Conservation (phyloP, 2,329 filamentous ascomycete species). For the Botrytis fragariae region DNA sequence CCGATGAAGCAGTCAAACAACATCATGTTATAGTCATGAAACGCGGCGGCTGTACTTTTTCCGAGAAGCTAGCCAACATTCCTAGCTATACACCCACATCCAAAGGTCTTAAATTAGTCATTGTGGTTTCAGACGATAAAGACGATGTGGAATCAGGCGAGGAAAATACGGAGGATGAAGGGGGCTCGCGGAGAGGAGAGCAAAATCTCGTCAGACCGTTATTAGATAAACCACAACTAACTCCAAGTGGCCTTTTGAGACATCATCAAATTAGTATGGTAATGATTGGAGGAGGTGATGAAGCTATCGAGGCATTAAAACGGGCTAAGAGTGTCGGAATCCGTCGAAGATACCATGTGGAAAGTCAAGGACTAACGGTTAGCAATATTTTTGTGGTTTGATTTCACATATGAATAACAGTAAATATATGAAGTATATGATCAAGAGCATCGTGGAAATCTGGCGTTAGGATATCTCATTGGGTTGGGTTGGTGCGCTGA, state of each 20-base stretch:
- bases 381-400: constrained; percentile 68
- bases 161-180: constrained; percentile 36
- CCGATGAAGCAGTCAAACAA: constrained; percentile 48
- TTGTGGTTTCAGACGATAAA: constrained; percentile 64
- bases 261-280: constrained; percentile 74
- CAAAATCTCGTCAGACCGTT: constrained; percentile 55
- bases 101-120: constrained; percentile 70
- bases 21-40: constrained; percentile 80
- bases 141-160: constrained; percentile 24
- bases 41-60: constrained; percentile 82
- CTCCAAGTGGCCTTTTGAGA: constrained; percentile 38
- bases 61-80: constrained; percentile 79
- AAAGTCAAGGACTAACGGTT: constrained; percentile 76
- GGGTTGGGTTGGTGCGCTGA: background rate
- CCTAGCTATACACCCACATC: constrained; percentile 66
- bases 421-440: background rate
- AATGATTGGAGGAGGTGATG: constrained; percentile 72
- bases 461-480: background rate
- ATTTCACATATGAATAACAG: background rate
- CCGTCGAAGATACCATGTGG: constrained; percentile 73
- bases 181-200: constrained; percentile 40
- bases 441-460: background rate
- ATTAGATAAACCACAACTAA: constrained; percentile 67
- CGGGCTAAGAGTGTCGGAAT: constrained; percentile 69
- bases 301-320: constrained; percentile 61